A percentile compares a stretch with the other conserved stretches of the same genome.
phyloP scores from a whole-genome alignment of 192 early-diverging fungal species.

The Coemansia furcata region DNA sequence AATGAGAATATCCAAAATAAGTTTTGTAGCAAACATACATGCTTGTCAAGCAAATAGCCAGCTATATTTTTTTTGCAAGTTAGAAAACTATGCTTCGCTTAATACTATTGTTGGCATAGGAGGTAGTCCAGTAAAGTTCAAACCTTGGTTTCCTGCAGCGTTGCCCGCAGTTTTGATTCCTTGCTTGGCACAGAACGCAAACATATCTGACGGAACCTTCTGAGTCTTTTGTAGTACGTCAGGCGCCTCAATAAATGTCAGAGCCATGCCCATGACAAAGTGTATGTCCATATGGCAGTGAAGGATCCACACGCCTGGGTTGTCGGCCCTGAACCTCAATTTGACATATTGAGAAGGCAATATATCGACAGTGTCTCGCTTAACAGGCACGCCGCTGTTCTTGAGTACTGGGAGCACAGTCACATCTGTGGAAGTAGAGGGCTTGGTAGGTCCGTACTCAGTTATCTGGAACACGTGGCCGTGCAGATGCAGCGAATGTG shows the following conservation, averaged over 20 bases:
- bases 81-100: background rate
- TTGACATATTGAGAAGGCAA: slow-evolving; percentile 56
- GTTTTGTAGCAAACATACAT: background rate
- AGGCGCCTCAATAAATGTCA: slow-evolving; percentile 69
- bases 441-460: slow-evolving; percentile 51
- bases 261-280: slow-evolving; percentile 67
- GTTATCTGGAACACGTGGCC: slow-evolving; percentile 78
- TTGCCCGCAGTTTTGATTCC: slow-evolving; percentile 63
- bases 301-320: slow-evolving; percentile 80
- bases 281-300: slow-evolving; percentile 69
- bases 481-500: slow-evolving; percentile 78
- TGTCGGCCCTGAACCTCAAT: slow-evolving; percentile 71
- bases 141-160: slow-evolving; percentile 65
- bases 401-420: slow-evolving; percentile 17
- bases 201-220: slow-evolving; percentile 51
- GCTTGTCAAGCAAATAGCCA: background rate
- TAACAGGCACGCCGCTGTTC: slow-evolving; percentile 16
- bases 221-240: slow-evolving; percentile 53
- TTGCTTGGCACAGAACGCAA: slow-evolving; percentile 57
- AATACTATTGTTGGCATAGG: slow-evolving; percentile 26
- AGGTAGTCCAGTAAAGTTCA: slow-evolving; percentile 60
- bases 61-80: background rate
- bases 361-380: slow-evolving; percentile 64
- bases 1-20: background rate
- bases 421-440: slow-evolving; percentile 17